Evolutionary conservation across 1,139 yeast genomes (phyloP).

Genomic region (Magnusiomyces sp.): DNA sequence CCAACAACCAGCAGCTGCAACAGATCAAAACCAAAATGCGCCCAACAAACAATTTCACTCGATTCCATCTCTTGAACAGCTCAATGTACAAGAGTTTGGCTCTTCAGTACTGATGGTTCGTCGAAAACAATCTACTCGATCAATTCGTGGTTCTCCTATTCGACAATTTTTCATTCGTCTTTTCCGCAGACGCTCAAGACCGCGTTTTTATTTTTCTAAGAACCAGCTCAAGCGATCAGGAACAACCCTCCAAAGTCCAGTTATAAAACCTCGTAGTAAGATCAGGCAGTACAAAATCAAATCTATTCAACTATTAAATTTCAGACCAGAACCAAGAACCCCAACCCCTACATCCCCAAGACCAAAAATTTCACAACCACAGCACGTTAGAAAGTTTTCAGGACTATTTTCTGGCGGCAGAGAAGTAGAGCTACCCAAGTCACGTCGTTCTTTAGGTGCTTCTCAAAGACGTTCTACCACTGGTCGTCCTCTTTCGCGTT

Average conservation of each 20-base stretch:
- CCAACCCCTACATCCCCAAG: neutral
- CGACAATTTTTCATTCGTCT: slow-evolving; percentile 19
- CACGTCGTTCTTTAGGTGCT: slow-evolving; percentile 5
- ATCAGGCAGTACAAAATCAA: slow-evolving; percentile 7
- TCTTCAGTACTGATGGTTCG: slow-evolving; percentile 9
- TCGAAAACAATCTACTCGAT: slow-evolving; percentile 19
- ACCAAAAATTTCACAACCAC: slow-evolving; percentile 9
- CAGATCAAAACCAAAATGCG: too few relatives aligned
- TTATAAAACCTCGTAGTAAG: neutral
- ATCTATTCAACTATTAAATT: slow-evolving; percentile 6
- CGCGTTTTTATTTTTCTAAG: slow-evolving; percentile 18
- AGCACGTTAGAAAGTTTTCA: slow-evolving; percentile 10
- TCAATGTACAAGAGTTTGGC: slow-evolving; percentile 14
- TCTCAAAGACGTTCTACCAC: neutral
- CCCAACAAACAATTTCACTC: neutral
- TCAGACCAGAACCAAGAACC: slow-evolving; percentile 7
- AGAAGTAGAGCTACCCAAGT: slow-evolving; percentile 6
- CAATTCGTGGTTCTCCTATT: slow-evolving; percentile 19
- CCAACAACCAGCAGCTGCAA: too few relatives aligned
- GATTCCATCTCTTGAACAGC: slow-evolving; percentile 9
- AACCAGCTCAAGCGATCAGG: slow-evolving; percentile 17
- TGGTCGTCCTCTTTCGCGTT: slow-evolving; percentile 4
- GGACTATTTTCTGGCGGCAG: slow-evolving; percentile 9
- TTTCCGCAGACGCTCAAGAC: slow-evolving; percentile 18
- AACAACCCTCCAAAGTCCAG: neutral